Evolutionary conservation across 2,329 filamentous ascomycete genomes (phyloP), one percentile per base, ranked within the genome.

Genomic region (Mycosphaerella sp.): DNA sequence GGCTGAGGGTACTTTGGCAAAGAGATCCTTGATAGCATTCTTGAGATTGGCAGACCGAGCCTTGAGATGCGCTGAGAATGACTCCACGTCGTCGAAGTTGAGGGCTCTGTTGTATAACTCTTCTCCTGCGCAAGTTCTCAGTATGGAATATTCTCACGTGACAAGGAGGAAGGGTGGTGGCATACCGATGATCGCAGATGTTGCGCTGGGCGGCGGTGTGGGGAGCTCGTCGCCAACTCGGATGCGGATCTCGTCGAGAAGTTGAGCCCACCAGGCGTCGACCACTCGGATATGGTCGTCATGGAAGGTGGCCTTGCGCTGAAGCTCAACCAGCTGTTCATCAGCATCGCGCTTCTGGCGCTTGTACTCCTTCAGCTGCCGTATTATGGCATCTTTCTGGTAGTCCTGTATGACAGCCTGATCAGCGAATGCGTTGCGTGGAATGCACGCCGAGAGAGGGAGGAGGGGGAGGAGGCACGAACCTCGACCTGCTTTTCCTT

Each of bases 361-460:
- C 73, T 95, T 95, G 72, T 95, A 96, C 72, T 97, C 93, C 67
- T 89, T 87, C 89, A 98, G 95, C 73, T 96, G 91, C 52, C 94
- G 88, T 64, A 87, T 85, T 68, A 98, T 95, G 58, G 93, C 93
- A 75, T 95, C 93, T 74, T 97, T 98, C 73, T 91, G 87, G 65
- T 86, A 93, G 67, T 86, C 82, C 89, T 94, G 71, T 63, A 70
- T 55, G 47, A 12, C 10, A 7, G 12, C 16, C 39, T 16, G 10
- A 50, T 55, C 52, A 55, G 47, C 28, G 12, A 10, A 25, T 27
- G 25, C 17, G 16, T 30, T 14, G 36, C 14, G 45, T 41, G 45
- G 45, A 48, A 41, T 48, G 45, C 32, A 41, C 32, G 46, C 28
- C 13, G 32, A n/a, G 13, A 17, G 34, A 14, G 13, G 41, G 30